Conservation (phyloP, 768 basidiomycete genomes). For the Suillus occidentalis region DNA sequence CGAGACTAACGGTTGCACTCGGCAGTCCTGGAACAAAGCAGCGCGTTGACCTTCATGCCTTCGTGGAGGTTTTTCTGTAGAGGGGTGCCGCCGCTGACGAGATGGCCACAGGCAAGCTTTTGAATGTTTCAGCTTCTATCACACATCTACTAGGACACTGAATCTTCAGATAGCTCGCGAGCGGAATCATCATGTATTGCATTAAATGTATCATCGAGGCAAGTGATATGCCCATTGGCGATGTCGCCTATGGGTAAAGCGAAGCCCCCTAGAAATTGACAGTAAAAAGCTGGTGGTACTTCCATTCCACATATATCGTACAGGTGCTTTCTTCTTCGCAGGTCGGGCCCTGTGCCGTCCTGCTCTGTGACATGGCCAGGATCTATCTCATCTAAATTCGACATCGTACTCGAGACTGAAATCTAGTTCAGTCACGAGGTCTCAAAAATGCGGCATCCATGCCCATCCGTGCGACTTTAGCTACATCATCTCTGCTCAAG, state of each 20-base stretch:
- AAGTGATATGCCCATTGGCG: too few species aligned
- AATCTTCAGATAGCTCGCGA: not conserved
- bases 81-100: slow-evolving; percentile 72
- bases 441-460: slow-evolving; percentile 32
- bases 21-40: slow-evolving; percentile 65
- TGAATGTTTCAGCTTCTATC: slow-evolving; percentile 47
- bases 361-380: not conserved
- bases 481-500: slow-evolving; percentile 56
- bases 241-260: too few species aligned
- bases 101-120: slow-evolving; percentile 72
- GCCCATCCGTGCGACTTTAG: slow-evolving; percentile 59
- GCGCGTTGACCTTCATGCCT: slow-evolving; percentile 40
- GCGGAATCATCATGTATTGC: not conserved
- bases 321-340: not conserved
- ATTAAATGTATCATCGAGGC: too few species aligned
- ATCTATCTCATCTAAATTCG: not conserved
- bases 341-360: not conserved
- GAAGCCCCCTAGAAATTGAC: too few species aligned
- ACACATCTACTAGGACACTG: too few species aligned
- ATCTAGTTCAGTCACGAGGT: not conserved
- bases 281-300: not conserved
- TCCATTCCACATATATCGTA: not conserved
- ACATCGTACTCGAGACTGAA: not conserved
- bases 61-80: slow-evolving; percentile 58
- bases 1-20: slow-evolving; percentile 72